Conservation (phyloP, 208 protist genomes). For the Trypanosoma platydactyli region DNA sequence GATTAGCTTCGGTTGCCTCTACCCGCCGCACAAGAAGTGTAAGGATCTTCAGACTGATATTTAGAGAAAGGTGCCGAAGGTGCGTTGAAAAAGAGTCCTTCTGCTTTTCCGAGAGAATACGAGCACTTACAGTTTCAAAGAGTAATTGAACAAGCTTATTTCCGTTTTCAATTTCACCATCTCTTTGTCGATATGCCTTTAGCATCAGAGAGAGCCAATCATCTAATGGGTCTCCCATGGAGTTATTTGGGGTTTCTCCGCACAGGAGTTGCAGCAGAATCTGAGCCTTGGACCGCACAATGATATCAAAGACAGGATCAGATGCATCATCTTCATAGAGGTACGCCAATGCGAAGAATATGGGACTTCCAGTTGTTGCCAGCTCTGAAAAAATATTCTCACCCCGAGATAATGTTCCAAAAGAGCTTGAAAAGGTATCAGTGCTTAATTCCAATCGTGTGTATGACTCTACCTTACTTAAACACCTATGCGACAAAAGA, state of each 20-base stretch:
- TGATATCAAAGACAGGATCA: constrained; percentile 18
- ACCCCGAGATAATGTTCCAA: not conserved
- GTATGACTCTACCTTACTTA: not conserved
- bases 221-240: constrained; percentile 4
- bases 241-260: constrained; percentile 15
- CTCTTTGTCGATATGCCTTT: constrained; percentile 2
- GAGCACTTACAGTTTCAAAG: constrained; percentile 18
- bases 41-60: constrained; percentile 18
- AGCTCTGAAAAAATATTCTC: not conserved
- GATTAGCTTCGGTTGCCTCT: constrained; percentile 14
- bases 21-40: constrained; percentile 20
- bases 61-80: constrained; percentile 18
- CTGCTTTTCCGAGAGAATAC: constrained; percentile 9
- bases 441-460: constrained; percentile 6
- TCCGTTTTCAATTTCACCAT: constrained; percentile 2
- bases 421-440: constrained; percentile 1
- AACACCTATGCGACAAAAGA: not conserved
- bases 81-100: not conserved
- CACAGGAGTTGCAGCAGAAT: constrained; percentile 21
- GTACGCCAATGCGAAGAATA: constrained; percentile 31
- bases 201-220: constrained; percentile 25
- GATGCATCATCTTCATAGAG: constrained; percentile 18
- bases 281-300: constrained; percentile 13
- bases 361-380: not conserved
- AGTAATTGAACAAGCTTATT: constrained; percentile 15